Base-by-base conservation (phyloP, 1,284 basidiomycete species). In the Sporisorium sorghi region DNA sequence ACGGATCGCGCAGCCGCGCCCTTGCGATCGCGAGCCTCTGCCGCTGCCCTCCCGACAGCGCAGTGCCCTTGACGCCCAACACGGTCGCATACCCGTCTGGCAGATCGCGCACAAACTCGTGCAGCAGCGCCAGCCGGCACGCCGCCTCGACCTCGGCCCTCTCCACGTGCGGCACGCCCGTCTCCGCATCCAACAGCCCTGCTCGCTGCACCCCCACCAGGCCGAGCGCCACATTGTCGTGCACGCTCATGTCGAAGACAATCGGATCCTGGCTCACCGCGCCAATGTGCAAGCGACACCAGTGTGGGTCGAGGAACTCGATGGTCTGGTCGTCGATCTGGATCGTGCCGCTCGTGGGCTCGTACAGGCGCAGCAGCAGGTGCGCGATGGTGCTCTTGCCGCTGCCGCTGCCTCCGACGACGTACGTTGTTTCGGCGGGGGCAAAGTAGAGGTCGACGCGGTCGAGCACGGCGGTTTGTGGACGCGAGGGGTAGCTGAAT, bases 301-400 rank as follows among this genome's bases (percentile, higher is more conserved):
- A 98, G 7, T 85, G 79, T n/a, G 88, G 86, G 82, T 97, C 93
- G 61, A 97, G 87, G 26, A 61, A 73, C 19, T 87, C 85, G 28
- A 94, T 85, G 47, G 91, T 90, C 77, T 93, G 91, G 73, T 95
- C 91, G 84, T 98, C 96, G 35, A 97, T 86, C 39, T 89, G 87
- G 53, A 98, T 89, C 6, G 82, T 73, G 0, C 87, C 87, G 5
- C 52, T 15, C 12, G 80, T 64, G 12, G 84, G 78, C 39, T 78
- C 72, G 86, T 97, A 98, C 84, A 96, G 87, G 10, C 92, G 88
- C 23, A 94, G 87, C 0, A 98, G 87, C 2, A 97, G 88, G 61
- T 91, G 89, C 0, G 92, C 92, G 65, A 97, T 88, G 0, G 94
- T 97, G n/a, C 91, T 92, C 86, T 99, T 98, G 40, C 95, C 94